Percentiles rank a stretch among this genome's conserved stretches.
Conservation (phyloP, 2,329 filamentous ascomycete species). For the Alternaria sp. region DNA sequence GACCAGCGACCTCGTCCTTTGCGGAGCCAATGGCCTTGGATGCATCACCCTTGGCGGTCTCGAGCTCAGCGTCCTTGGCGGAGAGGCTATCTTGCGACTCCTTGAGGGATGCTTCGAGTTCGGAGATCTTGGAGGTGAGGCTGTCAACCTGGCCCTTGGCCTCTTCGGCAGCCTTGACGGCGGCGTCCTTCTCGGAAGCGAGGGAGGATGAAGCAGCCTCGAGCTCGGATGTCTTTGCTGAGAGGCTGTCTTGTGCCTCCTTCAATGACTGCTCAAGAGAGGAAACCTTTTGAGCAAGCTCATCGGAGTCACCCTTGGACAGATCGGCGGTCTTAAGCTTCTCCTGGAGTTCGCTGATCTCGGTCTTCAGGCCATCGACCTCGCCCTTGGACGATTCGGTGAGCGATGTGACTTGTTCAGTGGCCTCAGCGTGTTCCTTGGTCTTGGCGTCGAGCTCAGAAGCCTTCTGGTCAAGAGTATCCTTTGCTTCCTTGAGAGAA, state of each 20-base stretch:
- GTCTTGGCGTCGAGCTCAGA: slow-evolving; percentile 30
- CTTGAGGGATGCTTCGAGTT: slow-evolving; percentile 38
- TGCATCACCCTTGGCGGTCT: slow-evolving; percentile 25
- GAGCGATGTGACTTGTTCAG: slow-evolving; percentile 18
- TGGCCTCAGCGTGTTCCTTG: slow-evolving; percentile 27
- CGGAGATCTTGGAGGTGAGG: slow-evolving; percentile 34
- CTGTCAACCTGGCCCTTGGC: slow-evolving; percentile 34
- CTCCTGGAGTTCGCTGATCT: slow-evolving; percentile 35
- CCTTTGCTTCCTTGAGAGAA: slow-evolving; percentile 27
- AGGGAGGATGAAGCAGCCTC: slow-evolving; percentile 29
- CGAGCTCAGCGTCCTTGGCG: slow-evolving; percentile 33
- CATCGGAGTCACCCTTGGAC: slow-evolving; percentile 39
- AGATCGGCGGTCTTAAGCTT: slow-evolving; percentile 35
- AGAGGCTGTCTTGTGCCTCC: slow-evolving; percentile 34
- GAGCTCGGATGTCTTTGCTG: slow-evolving; percentile 34
- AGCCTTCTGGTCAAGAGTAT: slow-evolving; percentile 30
- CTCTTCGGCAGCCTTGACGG: slow-evolving; percentile 33
- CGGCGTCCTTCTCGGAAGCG: slow-evolving; percentile 33
- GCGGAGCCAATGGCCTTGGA: slow-evolving; percentile 25
- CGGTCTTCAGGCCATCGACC: slow-evolving; percentile 31
- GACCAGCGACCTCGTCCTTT: slow-evolving; percentile 33
- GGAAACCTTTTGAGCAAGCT: slow-evolving; percentile 34
- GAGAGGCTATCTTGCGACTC: slow-evolving; percentile 31
- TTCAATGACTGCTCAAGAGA: slow-evolving; percentile 40
- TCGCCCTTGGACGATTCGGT: slow-evolving; percentile 35